phyloP scores from a whole-genome alignment of 2,329 filamentous ascomycete species.

The Alternaria dauci region DNA sequence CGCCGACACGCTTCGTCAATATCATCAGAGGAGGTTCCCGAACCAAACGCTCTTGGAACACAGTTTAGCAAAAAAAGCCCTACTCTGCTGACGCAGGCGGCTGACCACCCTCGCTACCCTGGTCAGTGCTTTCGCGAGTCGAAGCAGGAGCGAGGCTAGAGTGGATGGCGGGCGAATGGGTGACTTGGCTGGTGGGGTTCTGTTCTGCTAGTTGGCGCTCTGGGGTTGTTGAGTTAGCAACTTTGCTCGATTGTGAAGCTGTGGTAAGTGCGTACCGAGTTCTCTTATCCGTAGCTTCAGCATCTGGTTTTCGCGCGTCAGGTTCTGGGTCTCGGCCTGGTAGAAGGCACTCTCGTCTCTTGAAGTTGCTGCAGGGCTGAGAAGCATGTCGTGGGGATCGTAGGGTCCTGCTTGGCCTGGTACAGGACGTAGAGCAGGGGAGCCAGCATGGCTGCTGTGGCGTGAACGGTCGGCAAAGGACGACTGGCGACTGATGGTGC shows the following conservation, averaged over 20 bases:
- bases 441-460: constrained; percentile 52
- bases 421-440: constrained; percentile 61
- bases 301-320: constrained; percentile 85
- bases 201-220: constrained; percentile 48
- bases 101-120: background rate
- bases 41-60: constrained; percentile 7
- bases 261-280: constrained; percentile 61
- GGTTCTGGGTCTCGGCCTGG: constrained; percentile 80
- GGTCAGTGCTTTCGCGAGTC: constrained; percentile 24
- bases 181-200: constrained; percentile 42
- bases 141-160: constrained; percentile 39
- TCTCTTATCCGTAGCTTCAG: constrained; percentile 76
- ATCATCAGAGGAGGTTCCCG: background rate
- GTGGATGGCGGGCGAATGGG: constrained; percentile 41
- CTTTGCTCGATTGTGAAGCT: background rate
- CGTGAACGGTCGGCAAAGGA: constrained; percentile 51
- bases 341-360: constrained; percentile 81
- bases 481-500: constrained; percentile 55
- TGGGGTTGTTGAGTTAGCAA: constrained; percentile 21
- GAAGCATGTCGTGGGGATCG: constrained; percentile 68
- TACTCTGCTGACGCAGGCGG: constrained; percentile 13
- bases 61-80: background rate
- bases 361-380: constrained; percentile 54
- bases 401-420: constrained; percentile 52
- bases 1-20: constrained; percentile 7